Evolutionary conservation across 805 yeast genomes (phyloP).

Genomic region (Lipomyces oligophaga): DNA sequence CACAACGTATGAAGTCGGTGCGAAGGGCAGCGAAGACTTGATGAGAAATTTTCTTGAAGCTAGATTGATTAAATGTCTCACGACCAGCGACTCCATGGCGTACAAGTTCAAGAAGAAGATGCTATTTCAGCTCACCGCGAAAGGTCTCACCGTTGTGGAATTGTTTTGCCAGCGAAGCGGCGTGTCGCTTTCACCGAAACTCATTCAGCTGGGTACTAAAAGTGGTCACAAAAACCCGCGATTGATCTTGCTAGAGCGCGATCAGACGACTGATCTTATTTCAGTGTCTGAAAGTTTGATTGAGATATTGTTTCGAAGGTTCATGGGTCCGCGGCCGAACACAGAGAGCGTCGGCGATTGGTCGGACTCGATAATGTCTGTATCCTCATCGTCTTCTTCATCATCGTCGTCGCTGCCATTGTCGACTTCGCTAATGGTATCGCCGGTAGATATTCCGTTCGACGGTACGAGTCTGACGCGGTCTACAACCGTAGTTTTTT

Average conservation of each 20-base stretch:
- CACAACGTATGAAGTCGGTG: slow-evolving; percentile 27
- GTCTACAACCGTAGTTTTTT: slow-evolving; percentile 1
- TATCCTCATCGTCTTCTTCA: not conserved
- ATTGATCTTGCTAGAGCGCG: slow-evolving; percentile 64
- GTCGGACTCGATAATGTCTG: not conserved
- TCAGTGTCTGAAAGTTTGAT: slow-evolving; percentile 60
- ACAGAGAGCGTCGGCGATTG: slow-evolving; percentile 8
- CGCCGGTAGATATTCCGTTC: not conserved
- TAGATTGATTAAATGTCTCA: slow-evolving; percentile 17
- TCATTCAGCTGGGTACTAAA: slow-evolving; percentile 46
- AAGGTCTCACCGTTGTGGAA: slow-evolving; percentile 72
- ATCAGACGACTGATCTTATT: slow-evolving; percentile 53
- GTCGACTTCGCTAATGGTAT: not conserved
- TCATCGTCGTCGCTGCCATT: not conserved
- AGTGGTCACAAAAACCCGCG: slow-evolving; percentile 69
- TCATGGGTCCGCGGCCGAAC: slow-evolving; percentile 67
- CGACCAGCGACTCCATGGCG: slow-evolving; percentile 7
- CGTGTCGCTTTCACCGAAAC: slow-evolving; percentile 36
- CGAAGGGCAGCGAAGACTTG: slow-evolving; percentile 5
- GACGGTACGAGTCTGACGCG: not conserved
- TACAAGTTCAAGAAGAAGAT: slow-evolving; percentile 5
- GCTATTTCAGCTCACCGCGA: slow-evolving; percentile 75
- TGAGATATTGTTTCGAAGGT: slow-evolving; percentile 55
- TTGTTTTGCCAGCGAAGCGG: slow-evolving; percentile 59
- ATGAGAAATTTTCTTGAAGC: slow-evolving; percentile 22